Conservation (phyloP, 139 green algal genomes). For the Asterochloris sp. region DNA sequence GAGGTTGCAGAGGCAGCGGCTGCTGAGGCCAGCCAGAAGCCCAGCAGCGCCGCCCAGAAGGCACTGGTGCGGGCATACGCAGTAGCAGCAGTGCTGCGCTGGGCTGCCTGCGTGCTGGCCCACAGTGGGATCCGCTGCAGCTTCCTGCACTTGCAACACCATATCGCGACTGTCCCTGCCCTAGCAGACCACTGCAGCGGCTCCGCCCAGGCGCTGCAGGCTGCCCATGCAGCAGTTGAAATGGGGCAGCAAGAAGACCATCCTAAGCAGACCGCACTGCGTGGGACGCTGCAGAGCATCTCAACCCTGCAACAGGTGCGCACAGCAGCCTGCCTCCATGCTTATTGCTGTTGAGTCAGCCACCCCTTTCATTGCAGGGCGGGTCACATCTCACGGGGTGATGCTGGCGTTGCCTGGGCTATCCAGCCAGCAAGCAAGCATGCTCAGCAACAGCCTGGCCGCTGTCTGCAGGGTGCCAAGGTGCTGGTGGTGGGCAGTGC, state of each 20-base stretch:
- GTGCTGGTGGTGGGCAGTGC: conserved; percentile 34
- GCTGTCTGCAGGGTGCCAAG: conserved; percentile 23
- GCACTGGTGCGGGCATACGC: conserved; percentile 31
- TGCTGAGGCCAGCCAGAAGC: neutral
- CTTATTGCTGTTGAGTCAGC: neutral
- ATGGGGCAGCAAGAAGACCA: conserved; percentile 31
- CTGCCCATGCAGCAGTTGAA: conserved; percentile 31
- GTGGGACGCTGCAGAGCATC: conserved; percentile 20
- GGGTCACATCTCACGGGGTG: too few species aligned
- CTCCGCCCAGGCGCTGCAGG: neutral
- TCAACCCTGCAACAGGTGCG: neutral
- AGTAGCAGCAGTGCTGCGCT: conserved; percentile 36
- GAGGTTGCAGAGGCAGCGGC: conserved; percentile 22
- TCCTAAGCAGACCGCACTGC: conserved; percentile 38
- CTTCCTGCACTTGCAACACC: conserved; percentile 41
- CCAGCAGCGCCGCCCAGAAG: neutral
- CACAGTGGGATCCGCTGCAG: conserved; percentile 39
- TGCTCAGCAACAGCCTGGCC: neutral
- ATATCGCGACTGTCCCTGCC: neutral
- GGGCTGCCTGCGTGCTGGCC: conserved; percentile 27
- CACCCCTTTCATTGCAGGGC: too few species aligned
- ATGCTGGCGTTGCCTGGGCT: too few species aligned
- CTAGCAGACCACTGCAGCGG: neutral
- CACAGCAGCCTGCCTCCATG: neutral
- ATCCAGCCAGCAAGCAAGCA: neutral